These are phyloP conservation scores for Cardamine chenopodiifolia DNA, from an alignment of 345 rosid genomes.

Conservation along the genomic window DNA sequence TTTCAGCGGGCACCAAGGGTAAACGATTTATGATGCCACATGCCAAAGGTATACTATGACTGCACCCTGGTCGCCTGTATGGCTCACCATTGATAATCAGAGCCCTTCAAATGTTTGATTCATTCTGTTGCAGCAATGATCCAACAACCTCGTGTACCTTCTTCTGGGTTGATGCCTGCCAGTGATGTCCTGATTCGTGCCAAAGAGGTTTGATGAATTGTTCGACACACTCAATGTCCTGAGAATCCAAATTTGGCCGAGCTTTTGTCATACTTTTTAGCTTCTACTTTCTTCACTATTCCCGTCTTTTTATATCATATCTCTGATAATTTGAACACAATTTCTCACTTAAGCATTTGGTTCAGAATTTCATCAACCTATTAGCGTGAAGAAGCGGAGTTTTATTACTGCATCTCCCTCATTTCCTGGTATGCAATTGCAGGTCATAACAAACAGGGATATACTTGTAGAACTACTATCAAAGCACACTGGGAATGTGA, in stretches of 20 bases:
- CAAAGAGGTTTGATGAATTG: conserved; percentile 64
- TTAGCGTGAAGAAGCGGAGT: conserved; percentile 3
- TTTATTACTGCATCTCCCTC: conserved; percentile 3
- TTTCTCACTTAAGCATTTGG: background rate
- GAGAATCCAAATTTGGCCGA: background rate
- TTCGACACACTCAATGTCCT: background rate
- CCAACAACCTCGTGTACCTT: conserved; percentile 79
- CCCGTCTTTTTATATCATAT: background rate
- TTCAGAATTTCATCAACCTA: background rate
- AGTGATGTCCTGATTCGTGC: conserved; percentile 83
- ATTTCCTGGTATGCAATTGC: conserved; percentile 39
- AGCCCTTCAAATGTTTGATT: conserved; percentile 21
- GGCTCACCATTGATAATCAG: background rate
- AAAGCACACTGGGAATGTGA: conserved; percentile 86
- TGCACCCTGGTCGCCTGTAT: background rate
- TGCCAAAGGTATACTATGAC: conserved; percentile 62
- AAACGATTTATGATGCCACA: conserved; percentile 88
- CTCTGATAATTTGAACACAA: background rate
- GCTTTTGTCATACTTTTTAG: background rate
- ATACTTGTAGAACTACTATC: conserved; percentile 72
- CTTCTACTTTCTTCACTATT: background rate
- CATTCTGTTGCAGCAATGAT: conserved; percentile 65
- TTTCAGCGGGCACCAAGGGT: conserved; percentile 85
- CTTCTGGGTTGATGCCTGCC: conserved; percentile 86
- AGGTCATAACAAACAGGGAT: conserved; percentile 72